Evolutionary conservation across 768 basidiomycete genomes (phyloP).

Genomic region (Leccinum subtestaceum): DNA sequence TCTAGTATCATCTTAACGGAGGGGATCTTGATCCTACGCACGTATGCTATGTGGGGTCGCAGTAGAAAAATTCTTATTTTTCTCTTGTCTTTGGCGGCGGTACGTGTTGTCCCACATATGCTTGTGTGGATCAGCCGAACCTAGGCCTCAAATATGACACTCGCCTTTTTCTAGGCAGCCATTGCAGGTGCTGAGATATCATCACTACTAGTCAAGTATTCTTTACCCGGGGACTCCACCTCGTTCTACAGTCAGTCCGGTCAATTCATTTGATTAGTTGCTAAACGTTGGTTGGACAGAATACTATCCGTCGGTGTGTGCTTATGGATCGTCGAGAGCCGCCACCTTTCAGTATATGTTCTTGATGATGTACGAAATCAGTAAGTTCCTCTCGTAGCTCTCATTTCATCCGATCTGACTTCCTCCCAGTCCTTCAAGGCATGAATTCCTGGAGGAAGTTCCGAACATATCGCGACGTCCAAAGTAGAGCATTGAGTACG

Average conservation of each 20-base stretch:
- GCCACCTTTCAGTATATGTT: slow-evolving; percentile 13
- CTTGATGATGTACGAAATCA: slow-evolving; percentile 22
- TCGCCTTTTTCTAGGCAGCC: slow-evolving; percentile 9
- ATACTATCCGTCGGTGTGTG: slow-evolving; percentile 20
- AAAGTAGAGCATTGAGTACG: slow-evolving; percentile 19
- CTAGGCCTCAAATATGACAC: too few species aligned
- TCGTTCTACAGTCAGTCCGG: slow-evolving; percentile 19
- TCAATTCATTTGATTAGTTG: background rate
- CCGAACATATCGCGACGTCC: slow-evolving; percentile 17
- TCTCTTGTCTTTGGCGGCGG: slow-evolving; percentile 18
- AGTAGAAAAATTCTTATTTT: slow-evolving; percentile 15
- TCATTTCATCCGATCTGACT: background rate
- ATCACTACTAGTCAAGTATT: background rate
- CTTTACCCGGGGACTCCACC: slow-evolving; percentile 17
- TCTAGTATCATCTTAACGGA: slow-evolving; percentile 10
- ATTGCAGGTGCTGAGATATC: slow-evolving; percentile 7
- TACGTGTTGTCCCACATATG: slow-evolving; percentile 2
- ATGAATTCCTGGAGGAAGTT: slow-evolving; percentile 26
- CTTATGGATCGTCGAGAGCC: slow-evolving; percentile 18
- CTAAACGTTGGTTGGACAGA: slow-evolving; percentile 7
- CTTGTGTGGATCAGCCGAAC: too few species aligned
- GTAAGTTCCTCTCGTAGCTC: slow-evolving; percentile 5
- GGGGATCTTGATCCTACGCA: slow-evolving; percentile 15
- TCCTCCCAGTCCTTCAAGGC: slow-evolving; percentile 22
- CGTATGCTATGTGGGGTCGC: slow-evolving; percentile 27